A percentile compares a stretch with the other conserved stretches of the same genome.
Evolutionary conservation across 208 protist species (phyloP).

Genomic region (Trypanosoma mega): DNA sequence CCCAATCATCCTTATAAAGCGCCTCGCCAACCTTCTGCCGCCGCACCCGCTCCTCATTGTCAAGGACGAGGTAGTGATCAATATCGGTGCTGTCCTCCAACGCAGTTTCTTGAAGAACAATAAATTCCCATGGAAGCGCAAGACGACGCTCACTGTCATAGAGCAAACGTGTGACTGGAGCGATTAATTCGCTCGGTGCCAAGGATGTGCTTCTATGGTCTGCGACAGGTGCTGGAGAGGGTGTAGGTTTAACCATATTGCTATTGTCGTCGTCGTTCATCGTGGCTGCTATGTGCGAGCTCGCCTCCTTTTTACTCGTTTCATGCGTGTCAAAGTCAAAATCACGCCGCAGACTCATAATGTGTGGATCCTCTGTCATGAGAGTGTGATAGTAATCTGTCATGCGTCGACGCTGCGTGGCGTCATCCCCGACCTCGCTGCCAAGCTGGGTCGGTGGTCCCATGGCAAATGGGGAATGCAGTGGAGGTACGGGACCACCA

Average conservation of each 20-base stretch:
- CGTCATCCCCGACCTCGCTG: too few species aligned
- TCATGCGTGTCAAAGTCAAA: slow-evolving; percentile 51
- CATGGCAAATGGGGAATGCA: too few species aligned
- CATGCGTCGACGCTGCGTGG: slow-evolving; percentile 28
- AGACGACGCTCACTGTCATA: slow-evolving; percentile 71
- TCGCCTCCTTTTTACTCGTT: neutral
- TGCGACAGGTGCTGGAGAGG: neutral
- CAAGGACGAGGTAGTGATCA: slow-evolving; percentile 66
- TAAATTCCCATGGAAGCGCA: slow-evolving; percentile 84
- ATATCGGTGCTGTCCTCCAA: slow-evolving; percentile 71
- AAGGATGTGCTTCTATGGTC: neutral
- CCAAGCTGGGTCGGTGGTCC: too few species aligned
- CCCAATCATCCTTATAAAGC: slow-evolving; percentile 72
- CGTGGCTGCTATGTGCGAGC: neutral
- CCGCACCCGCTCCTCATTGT: slow-evolving; percentile 86
- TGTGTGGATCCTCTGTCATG: slow-evolving; percentile 60
- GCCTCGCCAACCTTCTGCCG: slow-evolving; percentile 62
- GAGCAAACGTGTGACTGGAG: slow-evolving; percentile 40
- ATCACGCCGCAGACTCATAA: slow-evolving; percentile 58
- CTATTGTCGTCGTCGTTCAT: too few species aligned
- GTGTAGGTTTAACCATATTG: too few species aligned
- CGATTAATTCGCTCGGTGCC: neutral
- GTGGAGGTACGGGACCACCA: too few species aligned
- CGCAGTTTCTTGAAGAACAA: slow-evolving; percentile 54
- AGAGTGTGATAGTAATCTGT: slow-evolving; percentile 55